phyloP scores from a whole-genome alignment of 2,329 filamentous ascomycete species.

The Claviceps quebecensis region DNA sequence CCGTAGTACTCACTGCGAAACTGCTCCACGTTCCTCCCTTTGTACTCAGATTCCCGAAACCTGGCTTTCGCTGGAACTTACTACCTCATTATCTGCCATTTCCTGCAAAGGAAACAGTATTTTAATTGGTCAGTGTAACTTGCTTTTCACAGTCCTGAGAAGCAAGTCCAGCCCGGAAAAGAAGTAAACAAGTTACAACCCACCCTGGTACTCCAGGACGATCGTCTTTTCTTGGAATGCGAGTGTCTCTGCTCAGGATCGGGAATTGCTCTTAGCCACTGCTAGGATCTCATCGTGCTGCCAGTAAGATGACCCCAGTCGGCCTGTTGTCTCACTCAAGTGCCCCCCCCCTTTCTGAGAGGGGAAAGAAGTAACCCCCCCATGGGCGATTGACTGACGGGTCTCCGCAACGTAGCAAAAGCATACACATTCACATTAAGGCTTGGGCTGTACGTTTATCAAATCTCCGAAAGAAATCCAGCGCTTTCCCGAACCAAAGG shows the following conservation, averaged over 20 bases:
- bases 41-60: conserved; percentile 7
- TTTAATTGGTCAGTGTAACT: conserved; percentile 10
- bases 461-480: conserved; percentile 25
- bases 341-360: conserved; percentile 9
- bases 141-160: conserved; percentile 10
- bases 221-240: conserved; percentile 23
- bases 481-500: conserved; percentile 13
- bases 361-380: conserved; percentile 19
- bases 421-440: conserved; percentile 16
- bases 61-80: conserved; percentile 8
- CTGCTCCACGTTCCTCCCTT: conserved; percentile 10
- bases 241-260: conserved; percentile 23
- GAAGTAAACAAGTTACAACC: conserved; percentile 9
- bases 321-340: conserved; percentile 22
- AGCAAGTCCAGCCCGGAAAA: conserved; percentile 7
- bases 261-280: conserved; percentile 20
- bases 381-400: conserved; percentile 18
- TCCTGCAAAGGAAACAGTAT: conserved; percentile 11
- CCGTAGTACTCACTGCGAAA: conserved; percentile 9
- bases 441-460: conserved; percentile 17
- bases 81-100: conserved; percentile 7
- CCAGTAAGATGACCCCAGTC: conserved; percentile 20
- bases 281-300: conserved; percentile 14
- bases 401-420: conserved; percentile 17
- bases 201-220: conserved; percentile 7